Evolutionary conservation across 331 rosid species (phyloP).

Genomic region (Spiraea crenata): DNA sequence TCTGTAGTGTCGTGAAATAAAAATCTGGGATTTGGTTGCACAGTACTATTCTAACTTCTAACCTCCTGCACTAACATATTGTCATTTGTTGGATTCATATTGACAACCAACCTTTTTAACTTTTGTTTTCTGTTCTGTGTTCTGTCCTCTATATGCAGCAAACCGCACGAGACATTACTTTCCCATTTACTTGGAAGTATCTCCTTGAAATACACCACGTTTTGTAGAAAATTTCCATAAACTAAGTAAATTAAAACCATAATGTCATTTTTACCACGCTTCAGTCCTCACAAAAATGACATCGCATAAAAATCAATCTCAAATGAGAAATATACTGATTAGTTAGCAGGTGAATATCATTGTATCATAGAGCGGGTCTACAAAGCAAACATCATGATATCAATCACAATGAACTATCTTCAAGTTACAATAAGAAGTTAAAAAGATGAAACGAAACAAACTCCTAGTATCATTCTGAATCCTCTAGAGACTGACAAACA

Average conservation of each 20-base stretch:
- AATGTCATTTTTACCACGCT: not conserved
- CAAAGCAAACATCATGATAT: conserved; percentile 10
- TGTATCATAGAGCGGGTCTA: not conserved
- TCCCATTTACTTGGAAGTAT: too few relatives aligned
- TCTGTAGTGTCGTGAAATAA: not conserved
- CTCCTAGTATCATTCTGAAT: conserved; percentile 41
- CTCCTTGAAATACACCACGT: too few relatives aligned
- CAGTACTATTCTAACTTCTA: too few relatives aligned
- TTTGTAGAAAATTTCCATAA: too few relatives aligned
- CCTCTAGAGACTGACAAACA: conserved; percentile 64
- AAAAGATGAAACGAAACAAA: not conserved
- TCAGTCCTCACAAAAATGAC: not conserved
- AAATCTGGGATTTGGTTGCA: not conserved
- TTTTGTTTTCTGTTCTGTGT: too few relatives aligned
- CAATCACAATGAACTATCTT: not conserved
- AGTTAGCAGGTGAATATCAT: conserved; percentile 3
- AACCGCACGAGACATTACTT: too few relatives aligned
- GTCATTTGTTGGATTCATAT: too few relatives aligned
- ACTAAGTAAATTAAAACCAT: not conserved
- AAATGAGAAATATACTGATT: not conserved
- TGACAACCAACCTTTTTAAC: too few relatives aligned
- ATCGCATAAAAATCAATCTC: not conserved
- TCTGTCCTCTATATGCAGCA: too few relatives aligned
- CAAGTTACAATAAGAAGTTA: not conserved
- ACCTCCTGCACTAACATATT: too few relatives aligned